These are phyloP conservation scores for Peronospora farinosa DNA, from an alignment of 352 stramenopile genomes.

Conservation along the genomic window DNA sequence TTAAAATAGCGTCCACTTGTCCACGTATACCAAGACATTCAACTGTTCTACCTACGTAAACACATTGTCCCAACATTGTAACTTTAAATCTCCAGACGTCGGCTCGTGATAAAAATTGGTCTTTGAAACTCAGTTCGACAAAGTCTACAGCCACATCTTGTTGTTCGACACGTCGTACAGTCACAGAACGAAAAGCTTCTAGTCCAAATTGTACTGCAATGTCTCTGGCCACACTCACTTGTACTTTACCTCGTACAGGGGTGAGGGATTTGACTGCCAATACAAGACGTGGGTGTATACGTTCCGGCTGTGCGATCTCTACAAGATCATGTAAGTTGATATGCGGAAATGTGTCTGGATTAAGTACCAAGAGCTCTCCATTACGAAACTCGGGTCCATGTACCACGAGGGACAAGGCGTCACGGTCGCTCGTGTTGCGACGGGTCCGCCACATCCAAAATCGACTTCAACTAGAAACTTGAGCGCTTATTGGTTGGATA, in stretches of 20 bases:
- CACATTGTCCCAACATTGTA: slow-evolving; percentile 61
- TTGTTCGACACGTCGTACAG: slow-evolving; percentile 50
- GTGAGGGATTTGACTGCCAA: slow-evolving; percentile 57
- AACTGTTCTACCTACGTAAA: slow-evolving; percentile 73
- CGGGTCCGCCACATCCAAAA: slow-evolving; percentile 25
- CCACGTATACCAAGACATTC: slow-evolving; percentile 75
- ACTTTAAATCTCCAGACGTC: slow-evolving; percentile 89
- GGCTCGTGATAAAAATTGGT: slow-evolving; percentile 87
- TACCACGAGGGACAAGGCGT: slow-evolving; percentile 56
- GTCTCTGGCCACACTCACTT: slow-evolving; percentile 74
- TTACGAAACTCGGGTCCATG: slow-evolving; percentile 63
- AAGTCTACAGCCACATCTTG: slow-evolving; percentile 67
- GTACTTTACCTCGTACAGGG: slow-evolving; percentile 62
- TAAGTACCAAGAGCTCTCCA: slow-evolving; percentile 67
- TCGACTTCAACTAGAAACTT: slow-evolving; percentile 8
- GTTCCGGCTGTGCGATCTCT: slow-evolving; percentile 55
- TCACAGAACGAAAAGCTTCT: slow-evolving; percentile 51
- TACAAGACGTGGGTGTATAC: slow-evolving; percentile 52
- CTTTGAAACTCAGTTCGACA: slow-evolving; percentile 86
- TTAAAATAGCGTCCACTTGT: slow-evolving; percentile 87
- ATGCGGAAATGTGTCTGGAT: slow-evolving; percentile 65
- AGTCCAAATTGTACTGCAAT: slow-evolving; percentile 68
- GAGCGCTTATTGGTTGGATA: background rate
- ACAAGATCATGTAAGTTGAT: slow-evolving; percentile 51
- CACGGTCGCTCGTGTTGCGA: slow-evolving; percentile 34